phyloP scores from a whole-genome alignment of 1,139 yeast genomes.

The Ogataea hybrid region DNA sequence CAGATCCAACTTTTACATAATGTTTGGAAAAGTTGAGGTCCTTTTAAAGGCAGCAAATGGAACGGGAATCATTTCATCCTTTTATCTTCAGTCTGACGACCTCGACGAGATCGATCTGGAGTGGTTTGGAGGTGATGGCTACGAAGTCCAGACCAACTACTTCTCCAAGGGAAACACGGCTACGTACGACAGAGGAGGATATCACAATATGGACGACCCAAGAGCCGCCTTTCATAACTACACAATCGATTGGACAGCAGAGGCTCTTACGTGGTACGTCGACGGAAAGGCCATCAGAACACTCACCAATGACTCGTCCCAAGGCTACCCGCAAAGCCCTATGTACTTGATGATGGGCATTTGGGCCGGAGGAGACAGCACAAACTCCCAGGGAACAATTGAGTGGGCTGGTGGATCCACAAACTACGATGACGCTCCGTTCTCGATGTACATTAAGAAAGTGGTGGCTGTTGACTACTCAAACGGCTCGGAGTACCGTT shows the following conservation, averaged over 20 bases:
- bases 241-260: slow-evolving; percentile 78
- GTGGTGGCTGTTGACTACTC: slow-evolving; percentile 76
- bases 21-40: slow-evolving; percentile 84
- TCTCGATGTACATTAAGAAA: slow-evolving; percentile 60
- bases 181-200: slow-evolving; percentile 77
- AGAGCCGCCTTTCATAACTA: slow-evolving; percentile 68
- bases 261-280: slow-evolving; percentile 46
- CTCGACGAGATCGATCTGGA: slow-evolving; percentile 86
- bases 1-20: slow-evolving; percentile 72
- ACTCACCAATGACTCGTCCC: slow-evolving; percentile 36
- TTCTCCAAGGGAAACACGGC: slow-evolving; percentile 77
- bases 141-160: slow-evolving; percentile 75
- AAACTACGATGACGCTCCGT: slow-evolving; percentile 49
- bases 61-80: slow-evolving; percentile 72
- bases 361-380: slow-evolving; percentile 61
- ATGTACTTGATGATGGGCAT: slow-evolving; percentile 46
- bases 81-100: slow-evolving; percentile 81
- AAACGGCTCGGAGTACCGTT: slow-evolving; percentile 65
- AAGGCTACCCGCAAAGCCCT: slow-evolving; percentile 52
- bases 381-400: slow-evolving; percentile 48
- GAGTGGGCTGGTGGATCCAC: slow-evolving; percentile 60
- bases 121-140: slow-evolving; percentile 74
- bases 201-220: slow-evolving; percentile 56
- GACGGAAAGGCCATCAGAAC: slow-evolving; percentile 46
- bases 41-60: slow-evolving; percentile 71